Percentiles rank a stretch among this genome's conserved stretches.
Evolutionary conservation across 2,329 filamentous ascomycete species (phyloP).

Genomic region (Fusarium redolens): DNA sequence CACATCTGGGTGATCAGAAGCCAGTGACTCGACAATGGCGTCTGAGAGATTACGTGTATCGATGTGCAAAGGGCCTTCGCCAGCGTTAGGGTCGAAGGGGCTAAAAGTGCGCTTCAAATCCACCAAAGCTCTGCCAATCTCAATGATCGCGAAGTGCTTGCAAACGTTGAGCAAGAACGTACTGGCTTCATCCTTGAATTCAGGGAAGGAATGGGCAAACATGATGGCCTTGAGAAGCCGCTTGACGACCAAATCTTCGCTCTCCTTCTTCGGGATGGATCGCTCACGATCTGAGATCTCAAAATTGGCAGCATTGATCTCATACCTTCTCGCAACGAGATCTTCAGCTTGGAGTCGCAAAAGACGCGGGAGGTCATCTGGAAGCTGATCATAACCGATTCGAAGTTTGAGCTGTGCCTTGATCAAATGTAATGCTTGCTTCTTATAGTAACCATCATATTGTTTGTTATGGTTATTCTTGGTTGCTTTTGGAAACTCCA

Average conservation of each 20-base stretch:
- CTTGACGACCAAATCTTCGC: conserved; percentile 84
- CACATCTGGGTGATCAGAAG: conserved; percentile 83
- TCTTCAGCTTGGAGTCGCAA: conserved; percentile 92
- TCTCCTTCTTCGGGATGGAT: conserved; percentile 87
- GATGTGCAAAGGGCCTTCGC: conserved; percentile 87
- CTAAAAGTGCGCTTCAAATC: conserved; percentile 80
- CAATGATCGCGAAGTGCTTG: conserved; percentile 89
- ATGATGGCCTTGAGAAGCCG: conserved; percentile 91
- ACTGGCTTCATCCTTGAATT: conserved; percentile 81
- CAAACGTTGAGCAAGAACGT: conserved; percentile 83
- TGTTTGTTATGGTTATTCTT: conserved; percentile 68
- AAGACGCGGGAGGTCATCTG: conserved; percentile 87
- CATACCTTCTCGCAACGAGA: conserved; percentile 76
- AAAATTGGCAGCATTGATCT: conserved; percentile 76
- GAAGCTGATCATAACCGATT: conserved; percentile 86
- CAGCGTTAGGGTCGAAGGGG: conserved; percentile 84
- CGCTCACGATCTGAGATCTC: conserved; percentile 81
- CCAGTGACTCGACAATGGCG: conserved; percentile 88
- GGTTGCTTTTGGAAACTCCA: conserved; percentile 77
- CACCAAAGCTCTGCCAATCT: conserved; percentile 86
- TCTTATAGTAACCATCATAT: conserved; percentile 87
- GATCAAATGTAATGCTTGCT: conserved; percentile 89
- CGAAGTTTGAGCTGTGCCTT: conserved; percentile 90
- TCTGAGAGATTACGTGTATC: conserved; percentile 90
- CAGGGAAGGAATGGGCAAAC: conserved; percentile 83